Conservation (phyloP, 352 stramenopile species). For the Thraustochytrium sp. region DNA sequence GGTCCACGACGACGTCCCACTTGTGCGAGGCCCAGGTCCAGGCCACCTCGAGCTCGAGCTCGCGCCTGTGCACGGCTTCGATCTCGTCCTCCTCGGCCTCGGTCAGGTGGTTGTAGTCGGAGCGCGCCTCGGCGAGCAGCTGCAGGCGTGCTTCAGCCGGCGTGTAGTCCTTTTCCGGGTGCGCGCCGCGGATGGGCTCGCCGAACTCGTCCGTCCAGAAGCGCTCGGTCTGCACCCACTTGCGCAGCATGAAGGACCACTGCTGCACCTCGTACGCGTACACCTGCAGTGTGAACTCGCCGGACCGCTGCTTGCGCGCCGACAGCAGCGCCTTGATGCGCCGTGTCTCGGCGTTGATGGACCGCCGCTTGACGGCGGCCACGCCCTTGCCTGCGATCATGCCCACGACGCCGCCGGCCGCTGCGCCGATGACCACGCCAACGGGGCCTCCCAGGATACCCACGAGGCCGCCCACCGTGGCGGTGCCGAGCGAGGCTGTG, state of each 20-base stretch:
- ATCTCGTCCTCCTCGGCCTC: constrained; percentile 12
- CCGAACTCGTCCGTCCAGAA: constrained; percentile 31
- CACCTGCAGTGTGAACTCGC: constrained; percentile 5
- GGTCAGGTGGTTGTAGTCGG: background rate
- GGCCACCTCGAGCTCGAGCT: background rate
- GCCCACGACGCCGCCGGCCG: constrained; percentile 14
- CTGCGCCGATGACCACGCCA: constrained; percentile 19
- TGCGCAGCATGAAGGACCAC: constrained; percentile 25
- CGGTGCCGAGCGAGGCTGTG: constrained; percentile 17
- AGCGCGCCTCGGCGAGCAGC: background rate
- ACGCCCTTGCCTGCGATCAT: constrained; percentile 32
- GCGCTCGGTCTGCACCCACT: background rate
- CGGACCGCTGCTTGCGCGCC: background rate
- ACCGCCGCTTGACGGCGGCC: constrained; percentile 8
- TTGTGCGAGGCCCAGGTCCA: constrained; percentile 16
- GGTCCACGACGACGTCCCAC: background rate
- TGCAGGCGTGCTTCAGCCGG: background rate
- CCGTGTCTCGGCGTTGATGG: constrained; percentile 30
- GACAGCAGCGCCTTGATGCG: constrained; percentile 26
- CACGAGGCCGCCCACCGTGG: constrained; percentile 8
- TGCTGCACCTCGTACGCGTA: constrained; percentile 11
- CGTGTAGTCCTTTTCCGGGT: background rate
- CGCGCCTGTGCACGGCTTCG: background rate
- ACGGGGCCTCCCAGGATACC: constrained; percentile 21
- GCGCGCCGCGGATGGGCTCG: background rate